phyloP scores from a whole-genome alignment of 176 grass and related monocot genomes.

The Pontederia paniculata region DNA sequence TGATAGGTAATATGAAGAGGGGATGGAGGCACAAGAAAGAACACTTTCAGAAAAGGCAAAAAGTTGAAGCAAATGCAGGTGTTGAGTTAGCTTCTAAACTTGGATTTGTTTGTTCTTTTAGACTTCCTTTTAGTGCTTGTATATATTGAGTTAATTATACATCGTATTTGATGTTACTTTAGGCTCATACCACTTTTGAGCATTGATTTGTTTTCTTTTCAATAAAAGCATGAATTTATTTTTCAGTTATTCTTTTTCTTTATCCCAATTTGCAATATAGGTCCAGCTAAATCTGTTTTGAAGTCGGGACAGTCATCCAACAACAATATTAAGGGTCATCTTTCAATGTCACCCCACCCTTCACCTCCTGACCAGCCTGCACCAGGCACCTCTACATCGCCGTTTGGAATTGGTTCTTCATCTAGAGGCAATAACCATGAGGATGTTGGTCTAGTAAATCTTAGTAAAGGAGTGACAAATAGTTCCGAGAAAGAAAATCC shows the following conservation, averaged over 20 bases:
- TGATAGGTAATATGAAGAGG: conserved; percentile 70
- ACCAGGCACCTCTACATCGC: conserved; percentile 37
- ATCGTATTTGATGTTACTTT: no score
- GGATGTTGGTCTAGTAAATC: conserved; percentile 52
- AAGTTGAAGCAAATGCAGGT: conserved; percentile 65
- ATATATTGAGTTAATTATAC: no score
- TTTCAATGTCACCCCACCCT: conserved; percentile 40
- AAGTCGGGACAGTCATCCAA: conserved; percentile 47
- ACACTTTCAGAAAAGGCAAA: conserved; percentile 36
- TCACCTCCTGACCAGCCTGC: conserved; percentile 60
- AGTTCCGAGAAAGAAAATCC: conserved; percentile 49
- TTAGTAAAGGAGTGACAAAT: conserved; percentile 49
- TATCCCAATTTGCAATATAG: conserved; percentile 56
- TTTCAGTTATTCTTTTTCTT: conserved; percentile 3
- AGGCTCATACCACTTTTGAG: no score
- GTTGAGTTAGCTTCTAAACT: conserved; percentile 16
- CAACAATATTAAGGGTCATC: conserved; percentile 36
- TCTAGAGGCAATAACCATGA: conserved; percentile 38
- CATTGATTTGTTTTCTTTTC: not conserved
- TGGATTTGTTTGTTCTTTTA: not conserved
- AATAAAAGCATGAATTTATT: not conserved
- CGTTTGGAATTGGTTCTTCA: conserved; percentile 20
- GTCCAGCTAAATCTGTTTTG: conserved; percentile 66
- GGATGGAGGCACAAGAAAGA: conserved; percentile 71
- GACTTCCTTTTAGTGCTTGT: no score